Base-by-base conservation (phyloP, 1,139 yeast species). In the Sugiyamaella pinicola region DNA sequence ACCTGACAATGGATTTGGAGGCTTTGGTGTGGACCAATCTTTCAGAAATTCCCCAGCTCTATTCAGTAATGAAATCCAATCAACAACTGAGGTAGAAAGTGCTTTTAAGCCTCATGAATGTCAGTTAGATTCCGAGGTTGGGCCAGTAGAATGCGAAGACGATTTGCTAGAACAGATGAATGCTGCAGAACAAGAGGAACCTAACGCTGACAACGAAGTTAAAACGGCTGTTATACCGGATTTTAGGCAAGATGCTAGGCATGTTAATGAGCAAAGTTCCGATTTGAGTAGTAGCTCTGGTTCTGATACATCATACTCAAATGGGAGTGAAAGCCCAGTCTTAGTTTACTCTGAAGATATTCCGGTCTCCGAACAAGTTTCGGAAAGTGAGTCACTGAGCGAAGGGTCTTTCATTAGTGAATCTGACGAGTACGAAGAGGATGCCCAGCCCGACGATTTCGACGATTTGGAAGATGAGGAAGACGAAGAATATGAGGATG, bases 401-500 rank as follows among this genome's bases (percentile, higher is more conserved):
- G 21, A 15, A 2, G 21, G n/a, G 17, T 15, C 9, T 8, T 9
- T 28, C 10, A 28, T 9, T 5, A 34, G 21, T 10, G 19, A 31
- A n/a, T 31, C 46, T 10, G 41, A 28, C n/a, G 21, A 34, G n/a
- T 12, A 7, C 29, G 49, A 46, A 18, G 49, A 29, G 13, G 37
- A 13, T 13, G 12, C 4, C 8, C 43, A 33, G 24, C 34, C 29
- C 45, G 41, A 51, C 4, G 49, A 31, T 15, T 34, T 24, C 31
- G 47, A 29, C 9, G 55, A 56, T 28, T 12, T 35, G 21, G 37
- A 38, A 33, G 49, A 44, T 15, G 50, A 41, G 9, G 53, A 46
- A 38, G 42, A 21, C n/a, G 28, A 22, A 4, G 12, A 19, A 21
- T 28, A 38, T 7, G 28, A 24, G 6, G 28, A 24, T 24, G 8